Evolutionary conservation across 192 early-diverging fungal species (phyloP).

Genomic region (Backusella circina): DNA sequence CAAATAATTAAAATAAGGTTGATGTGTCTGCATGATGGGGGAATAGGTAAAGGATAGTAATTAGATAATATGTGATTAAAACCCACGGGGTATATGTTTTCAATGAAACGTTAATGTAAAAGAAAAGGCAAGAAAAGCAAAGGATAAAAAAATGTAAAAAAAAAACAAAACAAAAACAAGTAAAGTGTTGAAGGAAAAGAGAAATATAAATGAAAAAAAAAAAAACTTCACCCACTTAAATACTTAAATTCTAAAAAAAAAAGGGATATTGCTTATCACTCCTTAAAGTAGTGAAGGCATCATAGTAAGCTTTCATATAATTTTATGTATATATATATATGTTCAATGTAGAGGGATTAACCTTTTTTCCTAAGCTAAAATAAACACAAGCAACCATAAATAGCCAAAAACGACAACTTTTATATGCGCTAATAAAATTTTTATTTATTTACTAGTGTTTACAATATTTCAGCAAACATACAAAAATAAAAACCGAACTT

Average conservation of each 20-base stretch:
- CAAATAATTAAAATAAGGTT: not conserved
- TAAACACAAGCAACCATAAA: not conserved
- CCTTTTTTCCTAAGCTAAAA: not conserved
- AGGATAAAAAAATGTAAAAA: not conserved
- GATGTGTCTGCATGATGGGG: not conserved
- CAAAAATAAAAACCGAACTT: not conserved
- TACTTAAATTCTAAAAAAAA: not conserved
- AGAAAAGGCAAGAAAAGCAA: not conserved
- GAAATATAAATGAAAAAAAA: not conserved
- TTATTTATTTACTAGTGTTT: not conserved
- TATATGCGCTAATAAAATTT: not conserved
- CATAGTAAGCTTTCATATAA: not conserved
- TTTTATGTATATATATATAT: not conserved
- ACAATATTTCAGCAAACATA: not conserved
- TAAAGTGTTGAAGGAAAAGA: too few relatives aligned
- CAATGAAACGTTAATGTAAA: not conserved
- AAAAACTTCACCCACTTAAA: not conserved
- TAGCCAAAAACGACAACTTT: not conserved
- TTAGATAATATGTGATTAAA: not conserved
- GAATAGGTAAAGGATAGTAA: not conserved
- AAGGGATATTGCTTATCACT: not conserved
- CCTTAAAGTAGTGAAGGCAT: conserved; percentile 1
- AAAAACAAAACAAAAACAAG: not conserved
- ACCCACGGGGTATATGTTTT: not conserved
- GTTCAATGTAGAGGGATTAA: not conserved